Conservation (phyloP, 1,139 yeast species). For the Magnusiomyces tetraspermus region DNA sequence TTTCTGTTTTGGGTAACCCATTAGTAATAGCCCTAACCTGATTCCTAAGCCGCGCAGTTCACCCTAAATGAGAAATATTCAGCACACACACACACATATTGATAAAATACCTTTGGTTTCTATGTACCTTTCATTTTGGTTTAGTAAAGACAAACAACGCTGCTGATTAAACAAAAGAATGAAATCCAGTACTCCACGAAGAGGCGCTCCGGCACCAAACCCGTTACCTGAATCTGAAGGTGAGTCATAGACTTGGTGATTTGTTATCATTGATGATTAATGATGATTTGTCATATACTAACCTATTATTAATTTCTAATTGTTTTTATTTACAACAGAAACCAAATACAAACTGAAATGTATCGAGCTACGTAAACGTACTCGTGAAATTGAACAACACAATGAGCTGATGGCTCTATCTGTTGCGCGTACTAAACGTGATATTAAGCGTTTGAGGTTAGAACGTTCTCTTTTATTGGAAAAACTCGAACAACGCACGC, state of each 20-base stretch:
- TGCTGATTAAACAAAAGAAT: too few species aligned
- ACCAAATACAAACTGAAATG: slow-evolving; percentile 48
- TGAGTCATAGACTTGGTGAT: neutral
- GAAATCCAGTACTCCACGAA: slow-evolving; percentile 4
- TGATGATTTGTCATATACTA: too few species aligned
- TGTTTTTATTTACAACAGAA: slow-evolving; percentile 21
- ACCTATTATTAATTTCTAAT: too few species aligned
- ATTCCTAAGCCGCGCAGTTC: too few species aligned
- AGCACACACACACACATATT: too few species aligned
- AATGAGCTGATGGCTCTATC: slow-evolving; percentile 75
- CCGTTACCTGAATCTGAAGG: slow-evolving; percentile 12
- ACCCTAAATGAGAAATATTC: too few species aligned
- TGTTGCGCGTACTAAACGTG: slow-evolving; percentile 64
- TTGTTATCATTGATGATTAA: too few species aligned
- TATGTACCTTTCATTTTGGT: too few species aligned
- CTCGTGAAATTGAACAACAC: slow-evolving; percentile 64
- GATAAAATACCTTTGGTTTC: too few species aligned
- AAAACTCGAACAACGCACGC: slow-evolving; percentile 44
- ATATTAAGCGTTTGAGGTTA: slow-evolving; percentile 68
- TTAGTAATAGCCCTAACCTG: too few species aligned
- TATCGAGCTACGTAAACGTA: slow-evolving; percentile 60
- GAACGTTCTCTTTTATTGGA: slow-evolving; percentile 78
- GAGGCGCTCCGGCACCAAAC: slow-evolving; percentile 3
- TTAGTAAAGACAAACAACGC: too few species aligned
- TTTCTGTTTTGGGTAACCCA: neutral